phyloP scores from a whole-genome alignment of 23 red algal species.

The Porphyridium purpureum region DNA sequence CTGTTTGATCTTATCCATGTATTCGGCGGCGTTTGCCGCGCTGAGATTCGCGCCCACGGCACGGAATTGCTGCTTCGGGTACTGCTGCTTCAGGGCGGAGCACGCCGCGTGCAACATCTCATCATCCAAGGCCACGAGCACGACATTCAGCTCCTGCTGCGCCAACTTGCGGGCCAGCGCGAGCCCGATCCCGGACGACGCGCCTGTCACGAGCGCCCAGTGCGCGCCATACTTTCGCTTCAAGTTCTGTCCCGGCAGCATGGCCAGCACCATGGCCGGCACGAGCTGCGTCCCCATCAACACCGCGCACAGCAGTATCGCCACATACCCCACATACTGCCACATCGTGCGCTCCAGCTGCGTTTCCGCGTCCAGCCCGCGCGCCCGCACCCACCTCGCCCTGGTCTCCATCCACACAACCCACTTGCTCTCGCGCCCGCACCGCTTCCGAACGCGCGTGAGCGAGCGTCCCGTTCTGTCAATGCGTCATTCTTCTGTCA shows the following conservation, averaged over 20 bases:
- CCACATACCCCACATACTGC: too few species aligned
- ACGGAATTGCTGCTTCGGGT: slow-evolving; percentile 26
- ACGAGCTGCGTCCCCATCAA: too few species aligned
- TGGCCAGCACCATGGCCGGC: not conserved
- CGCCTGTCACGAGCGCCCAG: slow-evolving; percentile 79
- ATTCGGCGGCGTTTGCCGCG: slow-evolving; percentile 3
- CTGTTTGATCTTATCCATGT: slow-evolving; percentile 23
- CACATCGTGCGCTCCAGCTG: too few species aligned
- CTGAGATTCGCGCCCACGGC: slow-evolving; percentile 36
- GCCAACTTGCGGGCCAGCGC: slow-evolving; percentile 30
- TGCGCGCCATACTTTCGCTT: slow-evolving; percentile 13
- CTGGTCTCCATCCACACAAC: too few species aligned
- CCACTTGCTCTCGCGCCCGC: too few species aligned
- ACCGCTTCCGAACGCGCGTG: too few species aligned
- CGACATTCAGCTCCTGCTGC: slow-evolving; percentile 23
- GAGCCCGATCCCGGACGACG: slow-evolving; percentile 84
- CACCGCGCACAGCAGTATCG: too few species aligned
- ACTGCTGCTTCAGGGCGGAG: slow-evolving; percentile 9
- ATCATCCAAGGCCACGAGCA: slow-evolving; percentile 15
- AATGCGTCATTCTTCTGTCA: too few species aligned
- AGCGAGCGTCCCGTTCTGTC: too few species aligned
- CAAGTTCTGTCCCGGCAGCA: not conserved
- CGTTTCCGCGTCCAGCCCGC: too few species aligned
- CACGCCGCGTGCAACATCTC: not conserved
- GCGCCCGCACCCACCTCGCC: too few species aligned